Evolutionary conservation across 1,139 yeast species (phyloP).

Genomic region (Insectozyma bohioensis): DNA sequence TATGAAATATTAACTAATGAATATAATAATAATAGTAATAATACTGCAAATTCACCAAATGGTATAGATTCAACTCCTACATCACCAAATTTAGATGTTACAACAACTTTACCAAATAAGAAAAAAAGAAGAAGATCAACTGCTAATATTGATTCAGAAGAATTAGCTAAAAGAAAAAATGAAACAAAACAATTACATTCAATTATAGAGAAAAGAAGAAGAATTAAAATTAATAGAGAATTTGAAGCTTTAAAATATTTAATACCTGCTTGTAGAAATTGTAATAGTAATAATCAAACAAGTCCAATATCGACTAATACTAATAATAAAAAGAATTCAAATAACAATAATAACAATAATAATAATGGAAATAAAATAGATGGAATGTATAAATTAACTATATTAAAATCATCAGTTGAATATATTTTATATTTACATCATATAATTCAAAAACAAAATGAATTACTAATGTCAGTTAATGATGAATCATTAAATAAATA

Average conservation of each 20-base stretch:
- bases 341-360: conserved; percentile 8
- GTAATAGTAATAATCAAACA: conserved; percentile 6
- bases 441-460: conserved; percentile 49
- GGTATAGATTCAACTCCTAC: conserved; percentile 6
- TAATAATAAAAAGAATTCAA: conserved; percentile 31
- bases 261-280: conserved; percentile 66
- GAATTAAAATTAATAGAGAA: conserved; percentile 78
- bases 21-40: conserved; percentile 15
- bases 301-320: conserved; percentile 14
- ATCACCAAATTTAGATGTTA: conserved; percentile 10
- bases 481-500: conserved; percentile 2
- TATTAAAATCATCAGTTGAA: conserved; percentile 77
- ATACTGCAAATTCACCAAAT: neutral
- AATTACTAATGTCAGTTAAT: conserved; percentile 16
- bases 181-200: conserved; percentile 71
- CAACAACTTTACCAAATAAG: conserved; percentile 19
- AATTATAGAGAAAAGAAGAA: conserved; percentile 74
- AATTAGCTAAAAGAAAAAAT: conserved; percentile 51
- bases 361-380: conserved; percentile 44
- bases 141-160: conserved; percentile 49
- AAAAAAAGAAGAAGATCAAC: conserved; percentile 50
- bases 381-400: conserved; percentile 79
- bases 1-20: conserved; percentile 45
- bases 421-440: conserved; percentile 70
- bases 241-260: conserved; percentile 77